Evolutionary conservation across 441 rosid species (phyloP), one percentile per base, ranked within the genome.

Genomic region (Monsonia emarginata): DNA sequence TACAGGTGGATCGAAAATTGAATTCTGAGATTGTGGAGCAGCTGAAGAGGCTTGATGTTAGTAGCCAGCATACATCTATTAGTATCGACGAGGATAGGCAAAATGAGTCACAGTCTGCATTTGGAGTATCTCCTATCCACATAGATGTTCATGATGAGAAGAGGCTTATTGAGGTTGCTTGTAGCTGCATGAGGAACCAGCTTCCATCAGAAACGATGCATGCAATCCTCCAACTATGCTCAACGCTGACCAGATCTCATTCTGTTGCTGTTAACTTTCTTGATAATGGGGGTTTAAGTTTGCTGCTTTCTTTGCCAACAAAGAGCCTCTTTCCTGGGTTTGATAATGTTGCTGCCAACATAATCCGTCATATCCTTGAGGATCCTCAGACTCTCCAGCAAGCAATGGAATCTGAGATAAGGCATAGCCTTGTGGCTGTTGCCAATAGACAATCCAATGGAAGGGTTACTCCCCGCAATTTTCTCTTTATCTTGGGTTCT

Each of bases 391-490:
- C 99, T 65, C 88, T 94, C 68, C 97, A 91, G 83, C 99, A 86
- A 79, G 97, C 96, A 48, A 94, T 94, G 99, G 99, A 94, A 83
- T 83, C 92, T 80, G 99, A 91, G 82, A 94, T 94, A 73, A 86
- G 81, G 80, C 99, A 88, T 69, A 88, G 76, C 70, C 88, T 94
- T 70, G 84, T 86, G 61, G 82, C 91, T 75, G 87, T 87, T 71
- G 92, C 97, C 62, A 89, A 83, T 71, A 82, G 99, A 77, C 92
- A 94, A 76, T 69, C 94, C 42, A 91, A 80, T 79, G 94, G 90
- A 42, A 86, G 96, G 83, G 86, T 94, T 63, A 82, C 88, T 57
- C 86, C 95, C 48, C 96, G 92, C 61, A 91, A 89, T 80, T 88
- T 94, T 66, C 87, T 94, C 65, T 61, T 69, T 59, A 88, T 74